phyloP scores from a whole-genome alignment of 2,329 filamentous ascomycete species.

The Aspergillus fumigatiaffinis region DNA sequence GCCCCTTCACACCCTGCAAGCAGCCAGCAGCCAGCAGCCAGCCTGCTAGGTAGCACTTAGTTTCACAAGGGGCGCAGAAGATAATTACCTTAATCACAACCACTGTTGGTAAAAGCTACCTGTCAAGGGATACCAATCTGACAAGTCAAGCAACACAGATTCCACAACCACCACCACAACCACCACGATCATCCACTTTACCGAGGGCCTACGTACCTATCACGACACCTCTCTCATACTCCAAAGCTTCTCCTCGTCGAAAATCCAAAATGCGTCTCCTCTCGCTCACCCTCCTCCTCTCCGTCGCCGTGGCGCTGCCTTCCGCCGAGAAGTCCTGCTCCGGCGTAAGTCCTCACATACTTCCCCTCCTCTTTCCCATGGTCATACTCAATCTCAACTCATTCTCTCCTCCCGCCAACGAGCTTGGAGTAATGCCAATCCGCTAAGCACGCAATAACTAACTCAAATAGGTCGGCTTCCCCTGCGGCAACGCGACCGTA shows the following conservation, averaged over 20 bases:
- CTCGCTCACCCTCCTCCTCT: slow-evolving; percentile 6
- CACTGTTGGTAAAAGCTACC: not conserved
- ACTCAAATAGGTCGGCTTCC: not conserved
- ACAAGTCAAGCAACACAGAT: not conserved
- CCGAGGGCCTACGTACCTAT: not conserved
- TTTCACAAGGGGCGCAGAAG: not conserved
- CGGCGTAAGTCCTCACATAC: slow-evolving; percentile 3
- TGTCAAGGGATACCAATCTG: not conserved
- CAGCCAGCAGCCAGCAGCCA: too few relatives aligned
- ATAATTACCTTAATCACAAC: not conserved
- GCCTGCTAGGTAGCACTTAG: not conserved
- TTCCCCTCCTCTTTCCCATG: too few relatives aligned
- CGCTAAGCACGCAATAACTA: not conserved
- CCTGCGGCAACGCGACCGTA: slow-evolving; percentile 7
- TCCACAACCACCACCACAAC: not conserved
- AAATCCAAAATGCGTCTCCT: slow-evolving; percentile 11
- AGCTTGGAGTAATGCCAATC: too few relatives aligned
- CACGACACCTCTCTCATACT: too few relatives aligned
- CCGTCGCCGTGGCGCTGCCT: slow-evolving; percentile 4
- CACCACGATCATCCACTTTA: not conserved
- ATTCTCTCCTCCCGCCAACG: not conserved
- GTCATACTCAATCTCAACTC: too few relatives aligned
- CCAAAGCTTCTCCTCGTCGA: too few relatives aligned
- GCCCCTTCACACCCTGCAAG: too few relatives aligned
- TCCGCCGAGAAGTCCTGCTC: slow-evolving; percentile 3